A percentile compares a stretch with the other conserved stretches of the same genome.
phyloP scores from a whole-genome alignment of 192 early-diverging fungal genomes.

The Backusella liffmaniae region DNA sequence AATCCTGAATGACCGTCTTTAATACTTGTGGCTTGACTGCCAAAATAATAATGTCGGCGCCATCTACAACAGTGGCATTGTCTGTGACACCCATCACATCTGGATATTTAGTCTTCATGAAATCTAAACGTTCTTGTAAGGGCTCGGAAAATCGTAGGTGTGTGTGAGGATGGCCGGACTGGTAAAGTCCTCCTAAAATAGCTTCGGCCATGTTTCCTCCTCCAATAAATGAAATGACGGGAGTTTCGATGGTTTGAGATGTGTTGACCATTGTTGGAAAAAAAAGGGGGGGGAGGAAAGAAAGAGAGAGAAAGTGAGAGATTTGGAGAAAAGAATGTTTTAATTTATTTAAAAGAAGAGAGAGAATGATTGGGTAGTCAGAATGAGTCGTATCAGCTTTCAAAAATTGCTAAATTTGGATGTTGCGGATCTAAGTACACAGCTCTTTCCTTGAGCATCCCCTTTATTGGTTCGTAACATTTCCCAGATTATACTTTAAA shows the following conservation, averaged over 20 bases:
- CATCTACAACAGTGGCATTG: slow-evolving; percentile 63
- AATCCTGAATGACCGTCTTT: slow-evolving; percentile 56
- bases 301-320: not conserved
- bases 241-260: not conserved
- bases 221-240: slow-evolving; percentile 71
- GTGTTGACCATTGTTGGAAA: not conserved
- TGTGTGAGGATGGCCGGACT: slow-evolving; percentile 63
- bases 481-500: not conserved
- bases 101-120: slow-evolving; percentile 63
- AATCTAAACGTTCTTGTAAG: slow-evolving; percentile 57
- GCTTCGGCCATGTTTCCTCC: slow-evolving; percentile 97
- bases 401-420: not conserved
- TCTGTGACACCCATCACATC: slow-evolving; percentile 54
- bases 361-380: not conserved
- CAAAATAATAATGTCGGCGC: slow-evolving; percentile 76
- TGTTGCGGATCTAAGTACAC: not conserved
- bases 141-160: slow-evolving; percentile 83
- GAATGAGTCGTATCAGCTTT: slow-evolving; percentile 3
- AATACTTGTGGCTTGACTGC: slow-evolving; percentile 94
- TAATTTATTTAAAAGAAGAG: not conserved
- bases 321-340: not conserved
- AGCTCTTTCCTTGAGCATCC: not conserved
- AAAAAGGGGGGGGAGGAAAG: not conserved
- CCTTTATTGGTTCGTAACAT: not conserved
- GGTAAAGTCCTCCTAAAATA: slow-evolving; percentile 87